phyloP scores from a whole-genome alignment of 768 basidiomycete genomes.

The Rhizopogon vinicolor region DNA sequence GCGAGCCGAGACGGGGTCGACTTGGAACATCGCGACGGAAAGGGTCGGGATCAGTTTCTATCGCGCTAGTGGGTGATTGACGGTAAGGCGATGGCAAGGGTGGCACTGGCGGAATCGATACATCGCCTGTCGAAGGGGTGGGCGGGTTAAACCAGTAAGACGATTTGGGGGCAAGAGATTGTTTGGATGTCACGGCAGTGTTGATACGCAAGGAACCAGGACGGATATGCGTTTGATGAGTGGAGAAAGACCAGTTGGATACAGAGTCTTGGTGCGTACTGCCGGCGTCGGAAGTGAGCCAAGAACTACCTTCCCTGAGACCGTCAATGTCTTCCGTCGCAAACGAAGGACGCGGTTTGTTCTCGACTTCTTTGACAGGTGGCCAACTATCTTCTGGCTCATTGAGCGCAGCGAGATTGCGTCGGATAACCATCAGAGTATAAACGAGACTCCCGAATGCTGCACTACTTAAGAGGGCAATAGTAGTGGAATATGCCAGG shows the following conservation, averaged over 20 bases:
- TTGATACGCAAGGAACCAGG: conserved; percentile 10
- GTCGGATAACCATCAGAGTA: conserved; percentile 62
- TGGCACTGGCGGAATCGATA: conserved; percentile 49
- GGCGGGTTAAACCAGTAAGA: conserved; percentile 58
- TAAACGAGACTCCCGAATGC: conserved; percentile 56
- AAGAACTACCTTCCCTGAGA: conserved; percentile 72
- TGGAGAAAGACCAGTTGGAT: conserved; percentile 73
- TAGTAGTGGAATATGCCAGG: conserved; percentile 47
- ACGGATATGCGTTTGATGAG: conserved; percentile 48
- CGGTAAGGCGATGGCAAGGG: conserved; percentile 57
- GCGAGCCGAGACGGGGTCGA: conserved; percentile 54
- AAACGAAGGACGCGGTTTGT: conserved; percentile 59
- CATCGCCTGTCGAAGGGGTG: conserved; percentile 37
- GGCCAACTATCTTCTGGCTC: conserved; percentile 58
- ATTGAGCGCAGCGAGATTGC: conserved; percentile 53
- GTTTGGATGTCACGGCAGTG: conserved; percentile 24
- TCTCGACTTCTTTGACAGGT: conserved; percentile 45
- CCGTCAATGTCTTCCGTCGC: conserved; percentile 69
- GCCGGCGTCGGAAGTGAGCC: conserved; percentile 67
- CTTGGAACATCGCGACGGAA: conserved; percentile 54
- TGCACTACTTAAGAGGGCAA: conserved; percentile 48
- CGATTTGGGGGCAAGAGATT: conserved; percentile 42
- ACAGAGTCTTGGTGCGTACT: conserved; percentile 50
- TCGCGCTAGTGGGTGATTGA: conserved; percentile 36
- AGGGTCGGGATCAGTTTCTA: conserved; percentile 53